These are phyloP conservation scores for Kalmusia sp. DNA, from an alignment of 2,329 filamentous ascomycete species.

Conservation along the genomic window DNA sequence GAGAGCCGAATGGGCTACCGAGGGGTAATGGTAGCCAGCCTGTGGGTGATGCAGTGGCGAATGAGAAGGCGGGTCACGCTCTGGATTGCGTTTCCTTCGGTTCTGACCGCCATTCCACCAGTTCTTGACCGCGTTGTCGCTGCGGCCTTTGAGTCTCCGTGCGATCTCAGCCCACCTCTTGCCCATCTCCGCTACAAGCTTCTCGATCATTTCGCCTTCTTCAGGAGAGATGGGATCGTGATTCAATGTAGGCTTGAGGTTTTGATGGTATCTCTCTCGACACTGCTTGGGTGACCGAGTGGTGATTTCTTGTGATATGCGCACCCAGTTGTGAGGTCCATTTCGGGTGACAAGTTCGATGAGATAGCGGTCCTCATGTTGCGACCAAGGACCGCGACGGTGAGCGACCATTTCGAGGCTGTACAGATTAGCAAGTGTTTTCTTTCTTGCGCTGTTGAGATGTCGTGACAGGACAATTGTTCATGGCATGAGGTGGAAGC, in stretches of 20 bases:
- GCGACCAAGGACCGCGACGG: conserved; percentile 83
- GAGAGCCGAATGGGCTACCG: conserved; percentile 27
- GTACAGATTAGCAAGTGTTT: background rate
- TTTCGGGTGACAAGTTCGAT: conserved; percentile 73
- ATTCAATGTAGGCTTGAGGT: conserved; percentile 83
- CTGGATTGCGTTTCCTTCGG: conserved; percentile 62
- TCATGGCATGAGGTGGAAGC: background rate
- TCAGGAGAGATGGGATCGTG: conserved; percentile 82
- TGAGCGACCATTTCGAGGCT: conserved; percentile 57
- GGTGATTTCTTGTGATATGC: conserved; percentile 77
- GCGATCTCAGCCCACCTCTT: conserved; percentile 96
- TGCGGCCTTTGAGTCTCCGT: conserved; percentile 78
- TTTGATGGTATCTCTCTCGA: conserved; percentile 91
- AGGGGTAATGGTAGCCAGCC: conserved; percentile 36
- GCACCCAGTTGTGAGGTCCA: conserved; percentile 88
- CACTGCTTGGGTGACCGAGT: conserved; percentile 92
- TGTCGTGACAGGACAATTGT: background rate
- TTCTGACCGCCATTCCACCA: conserved; percentile 98
- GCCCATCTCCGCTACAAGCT: conserved; percentile 77
- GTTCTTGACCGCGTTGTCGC: conserved; percentile 96
- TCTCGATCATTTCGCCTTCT: conserved; percentile 75
- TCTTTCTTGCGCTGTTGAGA: background rate
- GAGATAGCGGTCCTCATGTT: conserved; percentile 75
- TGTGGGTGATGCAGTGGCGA: conserved; percentile 42
- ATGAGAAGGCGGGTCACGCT: conserved; percentile 37